phyloP scores from a whole-genome alignment of 1,284 basidiomycete genomes.

The Melampsora abietis-canadensis region DNA sequence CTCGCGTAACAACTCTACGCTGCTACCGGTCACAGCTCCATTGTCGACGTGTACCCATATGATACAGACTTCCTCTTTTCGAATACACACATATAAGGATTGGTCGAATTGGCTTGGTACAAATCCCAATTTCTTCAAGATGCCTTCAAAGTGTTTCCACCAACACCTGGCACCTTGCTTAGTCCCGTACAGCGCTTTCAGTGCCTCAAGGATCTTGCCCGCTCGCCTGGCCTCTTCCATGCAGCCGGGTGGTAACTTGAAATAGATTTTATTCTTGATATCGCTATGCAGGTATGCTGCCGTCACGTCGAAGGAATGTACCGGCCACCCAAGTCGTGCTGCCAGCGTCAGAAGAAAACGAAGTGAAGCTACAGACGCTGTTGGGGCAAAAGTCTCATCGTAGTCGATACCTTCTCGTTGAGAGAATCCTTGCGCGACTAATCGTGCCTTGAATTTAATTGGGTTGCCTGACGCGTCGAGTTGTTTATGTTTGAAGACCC shows the following conservation, averaged over 20 bases:
- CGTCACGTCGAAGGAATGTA: constrained; percentile 7
- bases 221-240: no score
- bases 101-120: neutral
- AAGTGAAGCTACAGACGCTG: neutral
- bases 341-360: neutral
- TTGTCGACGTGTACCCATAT: constrained; percentile 26
- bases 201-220: no score
- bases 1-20: no score
- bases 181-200: constrained; percentile 21
- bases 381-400: constrained; percentile 7
- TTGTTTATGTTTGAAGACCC: constrained; percentile 12
- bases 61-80: no score
- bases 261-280: constrained; percentile 11
- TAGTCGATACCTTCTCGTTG: constrained; percentile 5
- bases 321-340: neutral
- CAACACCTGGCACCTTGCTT: constrained; percentile 15
- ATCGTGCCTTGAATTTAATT: constrained; percentile 1
- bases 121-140: neutral
- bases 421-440: constrained; percentile 9
- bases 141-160: neutral
- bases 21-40: neutral
- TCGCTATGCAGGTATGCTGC: constrained; percentile 9
- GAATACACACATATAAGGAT: neutral
- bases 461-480: neutral
- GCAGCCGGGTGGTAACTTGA: neutral